A percentile compares a stretch with the other conserved stretches of the same genome.
phyloP scores from a whole-genome alignment of 169 alveolate species.

The Plasmodium billcollinsi region DNA sequence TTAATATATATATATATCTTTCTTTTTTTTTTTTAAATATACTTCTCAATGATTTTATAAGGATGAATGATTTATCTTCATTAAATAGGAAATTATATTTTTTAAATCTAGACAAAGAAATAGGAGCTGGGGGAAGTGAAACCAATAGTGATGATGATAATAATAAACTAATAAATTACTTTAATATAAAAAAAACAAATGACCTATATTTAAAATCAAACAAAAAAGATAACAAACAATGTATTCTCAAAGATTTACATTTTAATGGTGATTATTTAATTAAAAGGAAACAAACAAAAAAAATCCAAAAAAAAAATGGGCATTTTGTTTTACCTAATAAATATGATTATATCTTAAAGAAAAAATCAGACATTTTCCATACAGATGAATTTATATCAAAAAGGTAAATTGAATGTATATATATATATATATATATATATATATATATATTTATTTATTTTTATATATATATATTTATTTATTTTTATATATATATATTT shows the following conservation, averaged over 20 bases:
- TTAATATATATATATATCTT: background rate
- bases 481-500: background rate
- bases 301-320: conserved; percentile 31
- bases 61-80: background rate
- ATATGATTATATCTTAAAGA: conserved; percentile 29
- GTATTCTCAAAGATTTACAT: conserved; percentile 29
- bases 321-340: conserved; percentile 29
- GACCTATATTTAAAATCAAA: background rate
- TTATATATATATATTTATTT: background rate
- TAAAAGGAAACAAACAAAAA: conserved; percentile 18
- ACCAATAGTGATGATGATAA: conserved; percentile 14
- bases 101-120: conserved; percentile 28
- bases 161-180: background rate
- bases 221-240: background rate
- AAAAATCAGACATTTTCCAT: conserved; percentile 5
- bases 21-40: background rate
- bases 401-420: conserved; percentile 4
- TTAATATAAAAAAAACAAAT: conserved; percentile 15
- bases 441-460: background rate
- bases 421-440: background rate
- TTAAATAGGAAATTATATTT: background rate
- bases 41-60: background rate
- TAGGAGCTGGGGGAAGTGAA: conserved; percentile 3
- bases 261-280: conserved; percentile 38
- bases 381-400: conserved; percentile 2